Evolutionary conservation across 2,329 filamentous ascomycete species (phyloP).

Genomic region (Lasiodiplodia sp.): DNA sequence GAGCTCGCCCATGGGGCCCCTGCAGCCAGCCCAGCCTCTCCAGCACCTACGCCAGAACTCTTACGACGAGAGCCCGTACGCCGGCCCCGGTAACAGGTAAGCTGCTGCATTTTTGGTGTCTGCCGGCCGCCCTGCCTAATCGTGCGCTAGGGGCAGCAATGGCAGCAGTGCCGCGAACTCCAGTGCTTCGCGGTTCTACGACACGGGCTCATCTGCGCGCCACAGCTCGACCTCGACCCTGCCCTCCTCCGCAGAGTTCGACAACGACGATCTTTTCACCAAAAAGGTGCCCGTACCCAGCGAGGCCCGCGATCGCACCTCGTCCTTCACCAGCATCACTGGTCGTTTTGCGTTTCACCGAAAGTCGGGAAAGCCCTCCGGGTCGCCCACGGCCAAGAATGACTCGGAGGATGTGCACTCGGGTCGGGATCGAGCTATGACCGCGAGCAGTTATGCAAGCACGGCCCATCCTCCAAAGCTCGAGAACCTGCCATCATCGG

Average conservation of each 20-base stretch:
- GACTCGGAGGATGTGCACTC: constrained; percentile 25
- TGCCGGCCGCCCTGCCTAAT: constrained; percentile 15
- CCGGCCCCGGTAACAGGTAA: constrained; percentile 27
- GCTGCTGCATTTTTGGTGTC: neutral
- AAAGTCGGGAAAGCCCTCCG: constrained; percentile 16
- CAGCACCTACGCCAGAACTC: constrained; percentile 26
- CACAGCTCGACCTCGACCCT: constrained; percentile 47
- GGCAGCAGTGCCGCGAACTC: constrained; percentile 50
- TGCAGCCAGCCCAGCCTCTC: constrained; percentile 4
- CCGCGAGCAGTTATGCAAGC: constrained; percentile 57
- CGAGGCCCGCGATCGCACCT: constrained; percentile 20
- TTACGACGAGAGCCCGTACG: constrained; percentile 35
- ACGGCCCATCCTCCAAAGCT: constrained; percentile 51
- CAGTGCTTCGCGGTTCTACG: constrained; percentile 42
- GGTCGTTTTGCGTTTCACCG: constrained; percentile 28
- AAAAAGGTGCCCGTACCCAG: constrained; percentile 23
- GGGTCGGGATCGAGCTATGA: constrained; percentile 50
- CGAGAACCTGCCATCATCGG: constrained; percentile 41
- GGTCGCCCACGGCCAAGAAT: constrained; percentile 15
- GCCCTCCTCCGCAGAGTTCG: constrained; percentile 49
- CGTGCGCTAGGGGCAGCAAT: constrained; percentile 46
- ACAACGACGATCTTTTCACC: constrained; percentile 40
- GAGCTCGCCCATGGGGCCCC: constrained; percentile 22
- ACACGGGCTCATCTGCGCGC: constrained; percentile 42
- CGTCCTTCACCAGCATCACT: constrained; percentile 28